Conservation (phyloP, 768 basidiomycete genomes). For the Pisolithus albus region DNA sequence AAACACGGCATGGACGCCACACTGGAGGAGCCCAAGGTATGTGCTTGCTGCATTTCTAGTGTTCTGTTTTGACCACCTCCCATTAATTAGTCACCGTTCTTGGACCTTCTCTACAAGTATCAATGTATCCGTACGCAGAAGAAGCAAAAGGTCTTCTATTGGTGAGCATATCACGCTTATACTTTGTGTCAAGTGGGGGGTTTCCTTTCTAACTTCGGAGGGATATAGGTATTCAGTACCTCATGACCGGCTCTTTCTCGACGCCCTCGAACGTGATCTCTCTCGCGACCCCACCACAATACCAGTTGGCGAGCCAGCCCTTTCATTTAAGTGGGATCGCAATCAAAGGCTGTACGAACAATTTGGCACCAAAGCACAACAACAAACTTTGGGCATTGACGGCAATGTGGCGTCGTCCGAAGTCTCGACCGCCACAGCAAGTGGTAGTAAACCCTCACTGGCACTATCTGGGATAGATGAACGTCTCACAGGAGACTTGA, state of each 20-base stretch:
- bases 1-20: slow-evolving; percentile 92
- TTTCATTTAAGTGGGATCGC: slow-evolving; percentile 84
- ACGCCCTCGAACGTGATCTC: slow-evolving; percentile 92
- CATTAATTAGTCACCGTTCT: slow-evolving; percentile 72
- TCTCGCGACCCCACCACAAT: slow-evolving; percentile 88
- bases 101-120: slow-evolving; percentile 92
- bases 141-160: slow-evolving; percentile 99
- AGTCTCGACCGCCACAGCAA: slow-evolving; percentile 24
- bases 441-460: slow-evolving; percentile 21
- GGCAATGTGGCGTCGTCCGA: slow-evolving; percentile 28
- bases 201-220: slow-evolving; percentile 1
- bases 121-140: slow-evolving; percentile 97
- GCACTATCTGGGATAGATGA: slow-evolving; percentile 8
- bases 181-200: neutral
- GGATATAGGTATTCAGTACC: slow-evolving; percentile 85
- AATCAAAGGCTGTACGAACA: slow-evolving; percentile 85
- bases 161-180: slow-evolving; percentile 45
- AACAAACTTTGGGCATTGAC: slow-evolving; percentile 22
- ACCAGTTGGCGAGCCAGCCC: slow-evolving; percentile 72
- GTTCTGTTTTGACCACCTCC: neutral
- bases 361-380: slow-evolving; percentile 46
- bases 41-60: slow-evolving; percentile 18
- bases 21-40: slow-evolving; percentile 92
- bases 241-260: slow-evolving; percentile 93
- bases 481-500: slow-evolving; percentile 8